phyloP scores from a whole-genome alignment of 176 grass and related monocot species.

The Juncus effusus region DNA sequence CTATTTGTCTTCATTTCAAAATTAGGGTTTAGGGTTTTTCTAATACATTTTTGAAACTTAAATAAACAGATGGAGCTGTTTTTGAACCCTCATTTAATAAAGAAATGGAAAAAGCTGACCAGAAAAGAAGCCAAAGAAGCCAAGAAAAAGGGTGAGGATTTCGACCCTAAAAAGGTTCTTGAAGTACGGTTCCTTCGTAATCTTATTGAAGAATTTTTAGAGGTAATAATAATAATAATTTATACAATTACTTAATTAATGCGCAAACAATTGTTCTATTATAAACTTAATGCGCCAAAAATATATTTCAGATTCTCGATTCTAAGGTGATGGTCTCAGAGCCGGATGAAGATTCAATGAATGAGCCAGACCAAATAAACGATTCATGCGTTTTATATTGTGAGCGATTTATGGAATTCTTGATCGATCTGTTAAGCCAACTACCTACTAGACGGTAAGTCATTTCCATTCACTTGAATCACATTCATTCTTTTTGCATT shows the following conservation, averaged over 20 bases:
- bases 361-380: slow-evolving; percentile 42
- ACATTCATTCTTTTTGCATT: slow-evolving; percentile 4
- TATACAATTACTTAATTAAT: neutral
- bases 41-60: slow-evolving; percentile 39
- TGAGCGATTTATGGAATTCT: slow-evolving; percentile 97
- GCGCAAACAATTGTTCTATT: neutral
- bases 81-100: slow-evolving; percentile 82
- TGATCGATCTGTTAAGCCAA: slow-evolving; percentile 99
- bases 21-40: slow-evolving; percentile 11
- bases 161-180: slow-evolving; percentile 50
- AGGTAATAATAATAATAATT: slow-evolving; percentile 37
- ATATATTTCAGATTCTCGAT: slow-evolving; percentile 66
- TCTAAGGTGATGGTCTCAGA: slow-evolving; percentile 60
- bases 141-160: slow-evolving; percentile 49
- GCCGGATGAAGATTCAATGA: slow-evolving; percentile 39
- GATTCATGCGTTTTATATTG: slow-evolving; percentile 93
- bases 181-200: slow-evolving; percentile 76
- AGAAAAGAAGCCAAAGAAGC: slow-evolving; percentile 86
- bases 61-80: slow-evolving; percentile 86
- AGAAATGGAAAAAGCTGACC: slow-evolving; percentile 92
- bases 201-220: slow-evolving; percentile 89
- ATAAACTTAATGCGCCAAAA: neutral
- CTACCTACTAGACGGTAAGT: slow-evolving; percentile 84
- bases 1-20: no score
- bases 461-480: slow-evolving; percentile 12